These are phyloP conservation scores for Nicotiana paniculata DNA, from an alignment of 257 asterid species.

Conservation along the genomic window DNA sequence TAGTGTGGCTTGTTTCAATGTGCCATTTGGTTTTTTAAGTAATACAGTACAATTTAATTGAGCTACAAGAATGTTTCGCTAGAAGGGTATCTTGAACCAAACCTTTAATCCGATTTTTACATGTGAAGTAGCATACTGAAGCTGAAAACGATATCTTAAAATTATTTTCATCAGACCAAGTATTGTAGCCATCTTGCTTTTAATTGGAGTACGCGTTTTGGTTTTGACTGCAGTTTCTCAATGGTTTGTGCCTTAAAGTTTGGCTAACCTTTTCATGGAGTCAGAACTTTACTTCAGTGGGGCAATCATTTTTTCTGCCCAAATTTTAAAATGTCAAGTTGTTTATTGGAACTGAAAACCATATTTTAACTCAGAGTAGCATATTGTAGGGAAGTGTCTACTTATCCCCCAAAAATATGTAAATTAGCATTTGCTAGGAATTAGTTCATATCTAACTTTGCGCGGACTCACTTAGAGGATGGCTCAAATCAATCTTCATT, in stretches of 20 bases:
- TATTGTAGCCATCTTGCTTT: background rate
- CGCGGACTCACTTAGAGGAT: background rate
- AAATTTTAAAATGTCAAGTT: background rate
- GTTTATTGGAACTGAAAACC: background rate
- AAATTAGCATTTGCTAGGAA: background rate
- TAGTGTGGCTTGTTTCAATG: background rate
- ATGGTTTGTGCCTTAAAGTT: background rate
- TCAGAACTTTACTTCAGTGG: background rate
- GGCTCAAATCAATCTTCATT: background rate
- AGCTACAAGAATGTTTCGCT: background rate
- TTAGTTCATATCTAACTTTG: background rate
- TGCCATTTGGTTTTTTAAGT: background rate
- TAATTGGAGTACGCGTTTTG: background rate
- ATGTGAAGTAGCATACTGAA: background rate
- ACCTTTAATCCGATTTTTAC: background rate
- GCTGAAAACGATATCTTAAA: background rate
- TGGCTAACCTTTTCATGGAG: background rate
- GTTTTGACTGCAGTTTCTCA: background rate
- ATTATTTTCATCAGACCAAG: background rate
- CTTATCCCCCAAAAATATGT: background rate
- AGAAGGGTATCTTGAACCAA: background rate
- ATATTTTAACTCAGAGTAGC: background rate
- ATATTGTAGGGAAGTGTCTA: background rate
- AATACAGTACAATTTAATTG: background rate
- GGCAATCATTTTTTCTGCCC: background rate